Evolutionary conservation across 768 basidiomycete genomes (phyloP), one percentile per base, ranked within the genome.

Genomic region (Strobilomyces echinocephalus): DNA sequence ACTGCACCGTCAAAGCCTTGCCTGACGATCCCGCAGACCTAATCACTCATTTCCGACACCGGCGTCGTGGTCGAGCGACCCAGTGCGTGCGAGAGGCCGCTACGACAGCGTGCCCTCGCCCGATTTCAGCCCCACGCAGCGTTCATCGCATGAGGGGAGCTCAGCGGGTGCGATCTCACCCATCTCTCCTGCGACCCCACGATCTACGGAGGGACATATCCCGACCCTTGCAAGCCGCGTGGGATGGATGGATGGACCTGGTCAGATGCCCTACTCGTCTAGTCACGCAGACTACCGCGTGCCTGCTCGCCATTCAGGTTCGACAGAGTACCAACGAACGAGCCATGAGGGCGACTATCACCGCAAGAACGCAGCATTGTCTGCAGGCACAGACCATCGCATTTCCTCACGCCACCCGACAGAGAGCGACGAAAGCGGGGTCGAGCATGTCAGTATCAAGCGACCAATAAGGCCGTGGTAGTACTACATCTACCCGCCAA

Each of bases 101-200:
- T 49, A 57, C 21, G 68, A 69, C n/a, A 51, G 55, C 18, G 50
- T 26, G 7, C 53, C 56, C 20, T 50, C 61, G 1, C 64, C 54
- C n/a, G 61, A 62, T 24, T 60, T 62, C 39, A 64, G 55, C 42
- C 55, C 60, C 39, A 51, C 49, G 53, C 63, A 47, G 54, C 70
- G 42, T 73, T 76, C 61, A 60, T 68, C 55, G 71, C 73, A 74
- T 54, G 76, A 75, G 46, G 74, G 72, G 21, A 70, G 72, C 58
- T 81, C 81, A 1, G 75, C 73, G 1, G 76, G 78, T 24, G 76
- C 74, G 46, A 69, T 76, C 4, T 84, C 82, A 11, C 81, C 82
- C 6, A 69, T 79, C 24, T 64, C 59, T 11, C 82, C 82, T 10
- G 71, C 73, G 3, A 83, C 82, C 10, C 81, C 82, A 36, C 78